Conservation (phyloP, 208 protist species). For the Crithidia thermophila region DNA sequence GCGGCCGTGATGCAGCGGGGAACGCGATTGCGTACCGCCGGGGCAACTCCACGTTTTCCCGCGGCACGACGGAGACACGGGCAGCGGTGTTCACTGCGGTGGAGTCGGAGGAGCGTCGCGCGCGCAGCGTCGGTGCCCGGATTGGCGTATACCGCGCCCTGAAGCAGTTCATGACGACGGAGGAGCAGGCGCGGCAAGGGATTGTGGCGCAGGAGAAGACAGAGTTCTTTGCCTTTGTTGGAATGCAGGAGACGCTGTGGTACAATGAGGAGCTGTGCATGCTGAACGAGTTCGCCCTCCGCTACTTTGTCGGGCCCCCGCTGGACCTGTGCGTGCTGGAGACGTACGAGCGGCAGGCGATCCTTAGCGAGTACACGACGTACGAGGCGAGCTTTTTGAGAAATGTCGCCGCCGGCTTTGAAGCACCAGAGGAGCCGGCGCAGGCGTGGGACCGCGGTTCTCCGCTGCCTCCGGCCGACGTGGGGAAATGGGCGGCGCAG, state of each 20-base stretch:
- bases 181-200: slow-evolving; percentile 9
- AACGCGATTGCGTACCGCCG: background rate
- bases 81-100: background rate
- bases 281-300: slow-evolving; percentile 19
- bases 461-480: background rate
- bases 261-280: slow-evolving; percentile 11
- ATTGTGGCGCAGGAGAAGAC: background rate
- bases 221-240: background rate
- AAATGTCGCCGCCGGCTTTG: background rate
- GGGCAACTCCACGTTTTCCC: background rate
- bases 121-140: slow-evolving; percentile 6
- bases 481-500: background rate
- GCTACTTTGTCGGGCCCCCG: slow-evolving; percentile 6
- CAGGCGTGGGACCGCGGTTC: slow-evolving; percentile 3
- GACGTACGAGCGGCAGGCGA: slow-evolving; percentile 18
- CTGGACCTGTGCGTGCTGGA: slow-evolving; percentile 24
- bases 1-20: background rate
- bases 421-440: background rate
- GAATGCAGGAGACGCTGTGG: slow-evolving; percentile 10
- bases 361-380: slow-evolving; percentile 8
- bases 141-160: slow-evolving; percentile 11
- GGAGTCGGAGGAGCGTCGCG: background rate
- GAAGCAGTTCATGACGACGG: slow-evolving; percentile 16
- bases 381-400: background rate
- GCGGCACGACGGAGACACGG: background rate